Conservation (phyloP, 805 yeast genomes). For the Vanderwaltozyma tropicalis region DNA sequence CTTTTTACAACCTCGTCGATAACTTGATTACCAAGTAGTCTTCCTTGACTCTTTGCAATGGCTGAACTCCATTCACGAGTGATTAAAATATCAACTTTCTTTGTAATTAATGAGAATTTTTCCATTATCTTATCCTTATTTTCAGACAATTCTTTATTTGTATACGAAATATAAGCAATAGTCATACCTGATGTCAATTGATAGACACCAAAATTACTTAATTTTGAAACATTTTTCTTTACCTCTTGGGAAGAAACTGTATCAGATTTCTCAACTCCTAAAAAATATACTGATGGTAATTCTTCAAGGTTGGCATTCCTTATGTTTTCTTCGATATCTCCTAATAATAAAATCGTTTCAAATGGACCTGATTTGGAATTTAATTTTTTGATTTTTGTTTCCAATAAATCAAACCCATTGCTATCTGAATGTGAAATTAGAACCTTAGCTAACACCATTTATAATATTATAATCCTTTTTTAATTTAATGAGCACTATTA, state of each 20-base stretch:
- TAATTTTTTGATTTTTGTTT: constrained; percentile 41
- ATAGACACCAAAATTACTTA: constrained; percentile 31
- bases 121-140: constrained; percentile 20
- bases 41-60: constrained; percentile 36
- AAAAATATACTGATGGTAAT: constrained; percentile 7
- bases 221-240: constrained; percentile 20
- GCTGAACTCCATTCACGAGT: constrained; percentile 51
- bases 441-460: constrained; percentile 2
- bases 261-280: constrained; percentile 7
- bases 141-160: constrained; percentile 7
- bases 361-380: constrained; percentile 58
- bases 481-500: too few relatives aligned
- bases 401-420: constrained; percentile 17
- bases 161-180: constrained; percentile 37
- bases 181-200: constrained; percentile 37
- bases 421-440: constrained; percentile 13
- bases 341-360: constrained; percentile 43
- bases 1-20: constrained; percentile 38
- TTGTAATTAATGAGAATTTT: constrained; percentile 6
- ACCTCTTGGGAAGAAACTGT: constrained; percentile 5
- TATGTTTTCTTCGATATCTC: constrained; percentile 28
- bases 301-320: constrained; percentile 12
- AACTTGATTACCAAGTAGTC: constrained; percentile 35
- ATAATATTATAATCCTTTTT: too few relatives aligned
- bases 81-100: constrained; percentile 43